phyloP scores from a whole-genome alignment of 805 yeast species.

The Torulaspora franciscae region DNA sequence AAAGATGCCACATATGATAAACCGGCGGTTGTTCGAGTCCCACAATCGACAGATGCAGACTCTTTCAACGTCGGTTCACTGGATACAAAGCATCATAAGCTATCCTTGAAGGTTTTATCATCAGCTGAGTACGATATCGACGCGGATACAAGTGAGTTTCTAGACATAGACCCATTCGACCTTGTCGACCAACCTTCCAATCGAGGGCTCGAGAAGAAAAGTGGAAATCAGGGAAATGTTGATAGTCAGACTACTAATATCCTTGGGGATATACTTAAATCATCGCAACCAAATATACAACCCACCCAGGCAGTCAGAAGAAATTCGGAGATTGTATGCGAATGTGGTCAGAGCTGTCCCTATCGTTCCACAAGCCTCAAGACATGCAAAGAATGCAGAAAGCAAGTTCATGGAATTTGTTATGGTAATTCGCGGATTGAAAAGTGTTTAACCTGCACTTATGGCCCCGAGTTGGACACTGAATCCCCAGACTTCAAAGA shows the following conservation, averaged over 20 bases:
- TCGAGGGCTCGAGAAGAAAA: not conserved
- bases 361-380: slow-evolving; percentile 10
- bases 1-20: slow-evolving; percentile 40
- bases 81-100: slow-evolving; percentile 33
- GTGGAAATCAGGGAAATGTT: slow-evolving; percentile 4
- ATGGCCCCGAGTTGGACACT: slow-evolving; percentile 17
- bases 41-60: slow-evolving; percentile 19
- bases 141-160: slow-evolving; percentile 4
- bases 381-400: slow-evolving; percentile 34
- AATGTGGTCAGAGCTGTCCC: slow-evolving; percentile 25
- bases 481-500: slow-evolving; percentile 23
- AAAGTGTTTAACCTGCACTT: slow-evolving; percentile 30
- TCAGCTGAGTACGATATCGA: slow-evolving; percentile 18
- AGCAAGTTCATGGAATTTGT: slow-evolving; percentile 35
- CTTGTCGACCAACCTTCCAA: slow-evolving; percentile 4
- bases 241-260: slow-evolving; percentile 35
- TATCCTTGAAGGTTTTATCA: slow-evolving; percentile 33
- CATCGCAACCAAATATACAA: slow-evolving; percentile 22
- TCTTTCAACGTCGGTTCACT: slow-evolving; percentile 32
- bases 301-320: slow-evolving; percentile 31
- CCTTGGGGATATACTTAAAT: slow-evolving; percentile 29
- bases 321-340: slow-evolving; percentile 28
- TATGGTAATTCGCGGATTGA: slow-evolving; percentile 32
- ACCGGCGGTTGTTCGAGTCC: slow-evolving; percentile 36
- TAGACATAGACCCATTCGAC: slow-evolving; percentile 33